phyloP scores from a whole-genome alignment of 176 grass and related monocot genomes.

The Pharus latifolius region DNA sequence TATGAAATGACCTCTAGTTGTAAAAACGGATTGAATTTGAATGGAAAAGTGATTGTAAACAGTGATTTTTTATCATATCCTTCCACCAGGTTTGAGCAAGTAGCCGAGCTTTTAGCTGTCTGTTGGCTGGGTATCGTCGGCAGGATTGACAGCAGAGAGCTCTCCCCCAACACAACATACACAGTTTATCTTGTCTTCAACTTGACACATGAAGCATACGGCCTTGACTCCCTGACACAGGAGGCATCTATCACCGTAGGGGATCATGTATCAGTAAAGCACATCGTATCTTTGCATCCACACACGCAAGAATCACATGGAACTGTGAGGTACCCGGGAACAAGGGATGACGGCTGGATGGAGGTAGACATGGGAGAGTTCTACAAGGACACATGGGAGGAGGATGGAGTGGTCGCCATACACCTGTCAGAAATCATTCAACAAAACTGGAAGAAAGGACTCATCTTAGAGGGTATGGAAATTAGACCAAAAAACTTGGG shows the following conservation, averaged over 20 bases:
- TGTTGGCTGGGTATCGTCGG: slow-evolving; percentile 32
- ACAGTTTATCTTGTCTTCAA: slow-evolving; percentile 28
- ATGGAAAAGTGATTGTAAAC: not conserved
- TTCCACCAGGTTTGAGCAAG: slow-evolving; percentile 23
- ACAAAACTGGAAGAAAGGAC: slow-evolving; percentile 9
- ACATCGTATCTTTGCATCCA: not conserved
- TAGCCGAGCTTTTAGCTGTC: slow-evolving; percentile 3
- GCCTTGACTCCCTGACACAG: not conserved
- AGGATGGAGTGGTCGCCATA: slow-evolving; percentile 8
- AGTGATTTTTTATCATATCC: not conserved
- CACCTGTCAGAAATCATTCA: not conserved
- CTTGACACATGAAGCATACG: not conserved
- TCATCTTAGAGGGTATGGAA: slow-evolving; percentile 34
- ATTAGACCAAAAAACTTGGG: slow-evolving; percentile 33
- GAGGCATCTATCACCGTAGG: slow-evolving; percentile 7
- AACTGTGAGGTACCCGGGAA: not conserved
- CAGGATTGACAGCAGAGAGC: slow-evolving; percentile 8
- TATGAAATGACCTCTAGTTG: no score
- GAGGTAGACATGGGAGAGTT: slow-evolving; percentile 38
- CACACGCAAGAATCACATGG: not conserved
- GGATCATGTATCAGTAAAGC: not conserved
- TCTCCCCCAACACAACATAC: slow-evolving; percentile 17
- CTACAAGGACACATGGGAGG: not conserved
- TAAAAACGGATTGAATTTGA: not conserved
- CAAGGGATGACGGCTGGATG: slow-evolving; percentile 27